phyloP scores from a whole-genome alignment of 2,329 filamentous ascomycete genomes.

The Proliferodiscus dingleyae region DNA sequence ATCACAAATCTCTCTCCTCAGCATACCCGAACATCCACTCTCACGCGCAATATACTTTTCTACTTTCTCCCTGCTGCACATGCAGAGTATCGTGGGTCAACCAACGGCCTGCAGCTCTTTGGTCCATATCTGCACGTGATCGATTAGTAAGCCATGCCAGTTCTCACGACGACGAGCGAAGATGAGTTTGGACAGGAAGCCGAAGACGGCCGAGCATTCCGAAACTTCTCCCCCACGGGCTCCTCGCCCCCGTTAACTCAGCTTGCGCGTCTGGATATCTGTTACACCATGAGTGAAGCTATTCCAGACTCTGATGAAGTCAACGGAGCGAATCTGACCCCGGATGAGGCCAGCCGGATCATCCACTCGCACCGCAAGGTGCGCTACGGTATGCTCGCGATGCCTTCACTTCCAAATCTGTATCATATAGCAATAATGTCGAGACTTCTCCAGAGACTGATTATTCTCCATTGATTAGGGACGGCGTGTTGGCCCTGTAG shows the following conservation, averaged over 20 bases:
- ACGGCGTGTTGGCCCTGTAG: constrained; percentile 58
- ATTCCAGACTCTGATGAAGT: constrained; percentile 5
- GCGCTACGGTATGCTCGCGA: constrained; percentile 53
- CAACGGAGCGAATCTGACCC: constrained; percentile 24
- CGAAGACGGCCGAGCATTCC: constrained; percentile 6
- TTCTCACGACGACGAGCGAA: not conserved
- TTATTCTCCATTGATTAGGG: constrained; percentile 17
- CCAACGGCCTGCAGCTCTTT: too few relatives aligned
- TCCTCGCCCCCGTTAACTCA: constrained; percentile 2
- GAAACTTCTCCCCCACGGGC: constrained; percentile 15
- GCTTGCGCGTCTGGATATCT: constrained; percentile 9
- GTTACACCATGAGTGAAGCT: constrained; percentile 19
- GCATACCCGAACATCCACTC: too few relatives aligned
- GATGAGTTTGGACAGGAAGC: not conserved
- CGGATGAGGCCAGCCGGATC: constrained; percentile 63
- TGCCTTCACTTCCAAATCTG: not conserved
- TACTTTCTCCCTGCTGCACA: too few relatives aligned
- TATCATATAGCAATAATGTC: not conserved
- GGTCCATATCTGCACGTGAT: too few relatives aligned
- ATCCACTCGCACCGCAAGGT: constrained; percentile 67
- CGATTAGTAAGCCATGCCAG: not conserved
- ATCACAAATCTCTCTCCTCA: too few relatives aligned
- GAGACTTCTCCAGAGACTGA: not conserved
- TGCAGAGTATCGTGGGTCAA: too few relatives aligned
- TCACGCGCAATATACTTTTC: too few relatives aligned